Evolutionary conservation across 2,329 filamentous ascomycete genomes (phyloP).

Genomic region (Trichoderma hamatum): DNA sequence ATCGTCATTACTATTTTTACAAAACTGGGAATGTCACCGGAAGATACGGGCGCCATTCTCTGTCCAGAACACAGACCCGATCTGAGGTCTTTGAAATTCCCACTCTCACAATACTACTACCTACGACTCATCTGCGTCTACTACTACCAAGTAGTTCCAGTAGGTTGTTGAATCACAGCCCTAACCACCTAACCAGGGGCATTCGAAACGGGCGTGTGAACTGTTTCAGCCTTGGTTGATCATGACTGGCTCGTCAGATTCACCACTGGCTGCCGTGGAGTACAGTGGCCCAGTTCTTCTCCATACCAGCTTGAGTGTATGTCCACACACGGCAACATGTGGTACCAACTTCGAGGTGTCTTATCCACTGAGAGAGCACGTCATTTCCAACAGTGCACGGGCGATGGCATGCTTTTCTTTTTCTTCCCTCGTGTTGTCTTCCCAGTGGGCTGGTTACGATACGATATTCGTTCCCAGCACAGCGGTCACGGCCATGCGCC

Average conservation of each 20-base stretch:
- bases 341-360: not conserved
- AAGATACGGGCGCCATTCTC: constrained; percentile 1
- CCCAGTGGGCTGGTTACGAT: not conserved
- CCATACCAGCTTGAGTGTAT: not conserved
- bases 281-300: not conserved
- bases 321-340: not conserved
- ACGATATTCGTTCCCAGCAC: not conserved
- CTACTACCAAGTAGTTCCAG: too few species aligned
- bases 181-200: constrained; percentile 14
- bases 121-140: not conserved
- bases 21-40: not conserved
- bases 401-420: not conserved
- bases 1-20: not conserved
- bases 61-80: not conserved
- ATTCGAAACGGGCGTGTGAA: constrained; percentile 12
- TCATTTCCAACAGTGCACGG: constrained; percentile 9
- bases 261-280: constrained; percentile 18
- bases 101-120: not conserved
- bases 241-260: constrained; percentile 2
- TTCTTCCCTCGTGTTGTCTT: not conserved
- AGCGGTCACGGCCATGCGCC: constrained; percentile 21
- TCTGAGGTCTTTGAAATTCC: not conserved
- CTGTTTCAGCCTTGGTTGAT: constrained; percentile 22
- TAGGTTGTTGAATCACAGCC: not conserved
- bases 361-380: constrained; percentile 21